phyloP scores from a whole-genome alignment of 169 alveolate species.

The Cryptosporidium ubiquitum region DNA sequence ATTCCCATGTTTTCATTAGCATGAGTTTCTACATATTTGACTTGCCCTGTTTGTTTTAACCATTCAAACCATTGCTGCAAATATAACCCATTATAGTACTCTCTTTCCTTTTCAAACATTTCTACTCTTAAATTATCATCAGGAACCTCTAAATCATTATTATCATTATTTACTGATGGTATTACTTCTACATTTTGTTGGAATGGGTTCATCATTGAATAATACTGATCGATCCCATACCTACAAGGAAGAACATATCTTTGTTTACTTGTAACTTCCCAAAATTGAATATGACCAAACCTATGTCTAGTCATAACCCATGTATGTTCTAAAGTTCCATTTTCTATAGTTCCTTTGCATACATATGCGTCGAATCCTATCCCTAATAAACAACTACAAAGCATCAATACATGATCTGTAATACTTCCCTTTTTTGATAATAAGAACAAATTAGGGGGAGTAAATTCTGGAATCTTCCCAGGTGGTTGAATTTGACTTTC shows the following conservation, averaged over 20 bases:
- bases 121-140: slow-evolving; percentile 43
- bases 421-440: slow-evolving; percentile 80
- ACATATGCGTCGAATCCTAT: slow-evolving; percentile 81
- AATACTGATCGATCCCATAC: slow-evolving; percentile 28
- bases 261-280: slow-evolving; percentile 82
- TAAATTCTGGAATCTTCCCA: slow-evolving; percentile 62
- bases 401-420: slow-evolving; percentile 78
- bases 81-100: slow-evolving; percentile 61
- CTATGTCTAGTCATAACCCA: slow-evolving; percentile 83
- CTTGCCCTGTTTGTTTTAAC: slow-evolving; percentile 69
- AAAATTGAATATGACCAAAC: slow-evolving; percentile 80
- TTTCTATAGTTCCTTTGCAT: slow-evolving; percentile 80
- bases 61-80: slow-evolving; percentile 73
- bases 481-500: slow-evolving; percentile 75
- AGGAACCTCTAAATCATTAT: slow-evolving; percentile 45
- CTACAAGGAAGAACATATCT: slow-evolving; percentile 77
- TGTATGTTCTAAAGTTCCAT: slow-evolving; percentile 79
- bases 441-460: slow-evolving; percentile 79
- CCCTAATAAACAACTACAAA: slow-evolving; percentile 80
- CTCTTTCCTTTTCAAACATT: slow-evolving; percentile 61
- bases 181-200: slow-evolving; percentile 37
- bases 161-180: slow-evolving; percentile 49
- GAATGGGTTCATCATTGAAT: slow-evolving; percentile 27
- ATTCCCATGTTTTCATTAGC: slow-evolving; percentile 50
- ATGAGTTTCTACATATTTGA: slow-evolving; percentile 43